Conservation (phyloP, 768 basidiomycete genomes). For the Podaxis pistillaris region DNA sequence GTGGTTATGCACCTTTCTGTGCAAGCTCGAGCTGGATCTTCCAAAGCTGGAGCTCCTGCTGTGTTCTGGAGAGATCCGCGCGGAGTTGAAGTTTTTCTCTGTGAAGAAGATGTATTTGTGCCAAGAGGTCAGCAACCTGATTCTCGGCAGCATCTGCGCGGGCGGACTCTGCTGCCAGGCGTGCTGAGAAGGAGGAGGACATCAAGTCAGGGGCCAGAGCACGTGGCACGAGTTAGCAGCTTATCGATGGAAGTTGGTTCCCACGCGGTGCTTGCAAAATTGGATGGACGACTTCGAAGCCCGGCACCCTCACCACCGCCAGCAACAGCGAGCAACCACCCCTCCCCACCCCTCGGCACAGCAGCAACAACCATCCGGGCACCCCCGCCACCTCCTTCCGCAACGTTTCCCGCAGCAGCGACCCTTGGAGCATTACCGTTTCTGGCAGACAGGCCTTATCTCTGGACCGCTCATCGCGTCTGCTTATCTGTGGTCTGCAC, state of each 20-base stretch:
- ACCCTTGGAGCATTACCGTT: neutral
- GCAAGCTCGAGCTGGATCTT: slow-evolving; percentile 58
- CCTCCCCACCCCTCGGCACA: neutral
- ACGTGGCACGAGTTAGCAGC: neutral
- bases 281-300: slow-evolving; percentile 4
- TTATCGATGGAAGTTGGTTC: slow-evolving; percentile 10
- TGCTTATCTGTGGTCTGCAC: slow-evolving; percentile 6
- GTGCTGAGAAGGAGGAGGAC: neutral
- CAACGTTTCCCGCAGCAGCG: neutral
- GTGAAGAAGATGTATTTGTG: slow-evolving; percentile 29
- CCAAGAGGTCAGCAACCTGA: slow-evolving; percentile 29
- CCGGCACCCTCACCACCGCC: neutral
- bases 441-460: neutral
- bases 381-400: neutral
- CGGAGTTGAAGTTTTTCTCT: slow-evolving; percentile 30
- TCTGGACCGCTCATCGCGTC: too few relatives aligned
- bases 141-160: slow-evolving; percentile 38
- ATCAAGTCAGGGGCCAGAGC: neutral
- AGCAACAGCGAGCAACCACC: neutral
- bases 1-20: slow-evolving; percentile 37
- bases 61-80: slow-evolving; percentile 28
- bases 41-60: slow-evolving; percentile 54
- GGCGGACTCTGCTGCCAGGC: slow-evolving; percentile 32
- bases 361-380: neutral
- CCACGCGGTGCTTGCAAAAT: slow-evolving; percentile 4